Base-by-base conservation (phyloP, 164 flowering plant genomes). In the Macadamia integrifolia region DNA sequence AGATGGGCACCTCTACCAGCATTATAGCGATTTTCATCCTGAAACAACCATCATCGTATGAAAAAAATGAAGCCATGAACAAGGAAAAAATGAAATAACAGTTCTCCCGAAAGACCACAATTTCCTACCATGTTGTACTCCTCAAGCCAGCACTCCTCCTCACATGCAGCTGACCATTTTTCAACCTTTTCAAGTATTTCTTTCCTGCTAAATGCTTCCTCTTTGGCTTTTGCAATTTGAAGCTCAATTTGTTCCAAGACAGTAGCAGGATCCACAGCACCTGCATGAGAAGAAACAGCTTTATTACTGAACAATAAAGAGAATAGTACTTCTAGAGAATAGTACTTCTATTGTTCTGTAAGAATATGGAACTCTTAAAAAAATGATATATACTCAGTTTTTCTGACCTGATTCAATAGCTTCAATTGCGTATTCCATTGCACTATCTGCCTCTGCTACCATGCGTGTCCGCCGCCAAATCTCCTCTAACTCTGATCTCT, bases 101-200 rank as follows among this genome's bases (percentile, higher is more conserved):
- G 10, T 43, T 17, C 11, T 44, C 50, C 15, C 40, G 46, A 17
- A 68, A 50, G 40, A 52, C 23, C 40, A 18, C 23, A 12, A 56
- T 10, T 13, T 32, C 69, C 28, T 52, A 92, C 98, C 87, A 81
- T 83, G 67, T 85, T 87, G 65, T 92, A 92, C 61, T 92, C 92
- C 69, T 90, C 98, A 28, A 92, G 86, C 98, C 98, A 92, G 73
- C 79, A 69, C 70, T 92, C 98, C 70, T 92, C 98, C 58, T 90
- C 89, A 67, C 93, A 80, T 13, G 96, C 91, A 66, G 81, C 76
- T 69, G 83, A 43, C 93, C 96, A 92, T 69, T 92, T 92, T 58
- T 88, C 96, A 35, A 90, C 81, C 76, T 78, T 92, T 11, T 92
- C 97, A 18, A 90, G 87, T 73, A 92, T 85, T 31, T 92, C 96